phyloP scores from a whole-genome alignment of 1,139 yeast genomes.

The Taiozyma sp. region DNA sequence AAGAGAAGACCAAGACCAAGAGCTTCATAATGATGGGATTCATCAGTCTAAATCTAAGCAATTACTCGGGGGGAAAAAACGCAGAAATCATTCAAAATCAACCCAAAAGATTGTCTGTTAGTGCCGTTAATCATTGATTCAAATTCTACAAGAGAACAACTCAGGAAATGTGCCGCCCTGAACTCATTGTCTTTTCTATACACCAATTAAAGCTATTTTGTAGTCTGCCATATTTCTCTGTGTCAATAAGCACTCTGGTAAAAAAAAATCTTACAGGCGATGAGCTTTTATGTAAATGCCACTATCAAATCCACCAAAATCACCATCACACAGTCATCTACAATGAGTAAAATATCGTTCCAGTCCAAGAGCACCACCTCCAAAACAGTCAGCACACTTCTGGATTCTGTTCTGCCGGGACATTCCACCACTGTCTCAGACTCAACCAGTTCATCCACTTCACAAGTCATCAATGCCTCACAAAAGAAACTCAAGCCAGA shows the following conservation, averaged over 20 bases:
- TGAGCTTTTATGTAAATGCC: background rate
- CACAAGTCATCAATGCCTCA: constrained; percentile 34
- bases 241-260: background rate
- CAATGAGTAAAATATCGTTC: constrained; percentile 14
- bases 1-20: no score
- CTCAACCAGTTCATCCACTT: constrained; percentile 18
- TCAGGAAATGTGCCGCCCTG: no score
- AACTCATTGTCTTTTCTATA: no score
- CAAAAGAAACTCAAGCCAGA: constrained; percentile 29
- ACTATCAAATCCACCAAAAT: background rate
- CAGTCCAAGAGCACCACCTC: constrained; percentile 3
- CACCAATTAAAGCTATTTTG: no score
- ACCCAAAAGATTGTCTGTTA: no score
- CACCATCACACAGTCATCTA: background rate
- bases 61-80: no score
- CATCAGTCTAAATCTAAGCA: no score
- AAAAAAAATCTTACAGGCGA: constrained; percentile 3
- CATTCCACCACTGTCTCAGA: constrained; percentile 11
- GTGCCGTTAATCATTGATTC: no score
- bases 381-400: constrained; percentile 37
- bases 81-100: no score
- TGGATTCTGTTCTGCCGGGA: constrained; percentile 39
- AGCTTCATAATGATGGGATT: no score
- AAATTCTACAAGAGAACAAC: no score
- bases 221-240: background rate